A percentile compares a stretch with the other conserved stretches of the same genome.
Evolutionary conservation across 805 yeast species (phyloP).

Genomic region (Myxozyma sirexii): DNA sequence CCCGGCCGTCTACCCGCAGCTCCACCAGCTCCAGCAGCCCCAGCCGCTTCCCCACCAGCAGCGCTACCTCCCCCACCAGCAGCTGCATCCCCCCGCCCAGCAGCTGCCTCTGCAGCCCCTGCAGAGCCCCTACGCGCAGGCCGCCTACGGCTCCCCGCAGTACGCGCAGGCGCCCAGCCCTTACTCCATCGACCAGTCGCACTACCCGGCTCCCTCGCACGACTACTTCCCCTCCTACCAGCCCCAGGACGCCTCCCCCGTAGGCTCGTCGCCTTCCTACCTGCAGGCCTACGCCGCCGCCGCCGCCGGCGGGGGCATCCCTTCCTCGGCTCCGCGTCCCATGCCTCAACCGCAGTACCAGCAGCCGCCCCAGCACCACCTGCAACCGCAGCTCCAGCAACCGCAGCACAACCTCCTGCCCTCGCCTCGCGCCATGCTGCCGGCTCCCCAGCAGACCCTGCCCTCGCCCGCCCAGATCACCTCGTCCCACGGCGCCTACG

Average conservation of each 20-base stretch:
- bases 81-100: slow-evolving; percentile 6
- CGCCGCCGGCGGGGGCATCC: slow-evolving; percentile 27
- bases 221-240: slow-evolving; percentile 11
- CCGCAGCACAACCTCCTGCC: slow-evolving; percentile 1
- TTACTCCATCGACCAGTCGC: slow-evolving; percentile 5
- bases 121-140: slow-evolving; percentile 19
- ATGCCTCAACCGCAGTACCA: slow-evolving; percentile 3
- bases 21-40: slow-evolving; percentile 11
- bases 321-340: slow-evolving; percentile 7
- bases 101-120: slow-evolving; percentile 14
- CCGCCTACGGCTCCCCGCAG: slow-evolving; percentile 26
- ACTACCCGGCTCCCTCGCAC: slow-evolving; percentile 1
- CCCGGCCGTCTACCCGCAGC: slow-evolving; percentile 20
- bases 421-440: slow-evolving; percentile 4
- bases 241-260: neutral
- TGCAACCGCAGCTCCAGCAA: slow-evolving; percentile 6
- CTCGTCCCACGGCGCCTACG: slow-evolving; percentile 13
- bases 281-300: slow-evolving; percentile 25
- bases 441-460: slow-evolving; percentile 1
- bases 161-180: slow-evolving; percentile 4
- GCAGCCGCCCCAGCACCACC: slow-evolving; percentile 11
- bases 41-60: slow-evolving; percentile 12
- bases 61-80: slow-evolving; percentile 9
- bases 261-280: neutral
- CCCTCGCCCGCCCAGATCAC: slow-evolving; percentile 9